Percentiles rank a stretch among this genome's conserved stretches.
Evolutionary conservation across 2,329 filamentous ascomycete species (phyloP).

Genomic region (Sporothrix luriei): DNA sequence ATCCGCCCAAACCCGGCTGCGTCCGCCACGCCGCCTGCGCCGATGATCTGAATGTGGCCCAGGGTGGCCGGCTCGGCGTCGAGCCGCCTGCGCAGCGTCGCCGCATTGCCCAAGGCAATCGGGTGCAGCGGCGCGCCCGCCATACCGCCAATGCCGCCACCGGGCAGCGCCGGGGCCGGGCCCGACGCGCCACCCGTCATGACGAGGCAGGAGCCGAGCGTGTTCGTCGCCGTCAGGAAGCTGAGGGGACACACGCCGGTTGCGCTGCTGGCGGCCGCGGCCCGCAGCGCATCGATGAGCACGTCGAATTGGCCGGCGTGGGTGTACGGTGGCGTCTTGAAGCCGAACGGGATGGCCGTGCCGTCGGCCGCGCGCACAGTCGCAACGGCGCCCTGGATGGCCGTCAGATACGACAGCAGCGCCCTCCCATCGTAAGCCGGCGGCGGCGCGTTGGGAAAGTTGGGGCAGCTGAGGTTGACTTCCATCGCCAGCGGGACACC

Average conservation of each 20-base stretch:
- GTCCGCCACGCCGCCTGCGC: slow-evolving; percentile 72
- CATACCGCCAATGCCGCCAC: slow-evolving; percentile 67
- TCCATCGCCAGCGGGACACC: slow-evolving; percentile 66
- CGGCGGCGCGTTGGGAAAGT: slow-evolving; percentile 68
- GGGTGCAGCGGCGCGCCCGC: slow-evolving; percentile 73
- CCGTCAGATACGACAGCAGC: slow-evolving; percentile 58
- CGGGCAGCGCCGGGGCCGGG: slow-evolving; percentile 55
- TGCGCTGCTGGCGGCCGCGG: slow-evolving; percentile 36
- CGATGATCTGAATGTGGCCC: slow-evolving; percentile 64
- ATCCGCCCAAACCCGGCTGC: slow-evolving; percentile 65
- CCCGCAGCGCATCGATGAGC: slow-evolving; percentile 56
- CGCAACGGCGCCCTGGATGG: slow-evolving; percentile 42
- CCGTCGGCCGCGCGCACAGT: background rate
- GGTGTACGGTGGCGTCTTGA: slow-evolving; percentile 79
- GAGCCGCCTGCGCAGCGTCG: slow-evolving; percentile 64
- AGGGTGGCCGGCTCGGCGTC: slow-evolving; percentile 52
- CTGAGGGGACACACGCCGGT: slow-evolving; percentile 50
- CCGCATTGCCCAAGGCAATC: slow-evolving; percentile 73
- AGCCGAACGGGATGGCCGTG: slow-evolving; percentile 52
- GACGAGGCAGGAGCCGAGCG: slow-evolving; percentile 67
- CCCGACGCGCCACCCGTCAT: slow-evolving; percentile 43
- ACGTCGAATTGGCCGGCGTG: slow-evolving; percentile 65
- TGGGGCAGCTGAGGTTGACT: slow-evolving; percentile 77
- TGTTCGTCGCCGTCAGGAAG: slow-evolving; percentile 77
- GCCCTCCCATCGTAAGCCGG: slow-evolving; percentile 65